phyloP scores from a whole-genome alignment of 2,329 filamentous ascomycete species.

The Didymella pomorum region DNA sequence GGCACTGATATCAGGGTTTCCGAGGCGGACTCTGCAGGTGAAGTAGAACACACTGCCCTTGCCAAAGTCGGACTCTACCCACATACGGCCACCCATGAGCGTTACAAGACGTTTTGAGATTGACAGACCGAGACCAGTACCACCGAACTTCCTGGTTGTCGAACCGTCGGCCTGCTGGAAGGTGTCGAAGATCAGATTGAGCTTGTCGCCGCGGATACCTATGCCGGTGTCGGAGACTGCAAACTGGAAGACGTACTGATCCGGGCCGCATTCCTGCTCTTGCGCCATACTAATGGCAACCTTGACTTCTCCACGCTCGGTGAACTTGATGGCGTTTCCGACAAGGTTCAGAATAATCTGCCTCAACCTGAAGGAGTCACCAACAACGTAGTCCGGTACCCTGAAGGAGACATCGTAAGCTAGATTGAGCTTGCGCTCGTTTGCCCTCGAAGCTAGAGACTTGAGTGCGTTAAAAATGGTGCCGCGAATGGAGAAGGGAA shows the following conservation, averaged over 20 bases:
- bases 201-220: constrained; percentile 92
- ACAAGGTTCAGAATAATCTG: constrained; percentile 98
- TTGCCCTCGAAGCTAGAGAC: constrained; percentile 94
- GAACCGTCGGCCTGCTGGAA: constrained; percentile 99
- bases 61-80: constrained; percentile 92
- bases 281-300: constrained; percentile 82
- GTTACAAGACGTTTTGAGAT: constrained; percentile 96
- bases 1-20: constrained; percentile 76
- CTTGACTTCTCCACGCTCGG: constrained; percentile 94
- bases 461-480: constrained; percentile 98
- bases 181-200: constrained; percentile 97
- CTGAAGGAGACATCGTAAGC: constrained; percentile 93
- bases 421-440: constrained; percentile 91
- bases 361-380: constrained; percentile 93
- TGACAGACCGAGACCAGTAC: constrained; percentile 90
- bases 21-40: constrained; percentile 88
- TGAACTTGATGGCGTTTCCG: constrained; percentile 99
- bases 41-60: constrained; percentile 96
- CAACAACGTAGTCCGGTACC: constrained; percentile 93
- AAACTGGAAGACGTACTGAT: constrained; percentile 94
- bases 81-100: constrained; percentile 94
- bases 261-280: constrained; percentile 69
- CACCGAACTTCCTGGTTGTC: constrained; percentile 94
- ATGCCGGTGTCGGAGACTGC: constrained; percentile 96
- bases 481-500: constrained; percentile 91